Evolutionary conservation across 2,329 filamentous ascomycete species (phyloP).

Genomic region (Karstenula rhodostoma): DNA sequence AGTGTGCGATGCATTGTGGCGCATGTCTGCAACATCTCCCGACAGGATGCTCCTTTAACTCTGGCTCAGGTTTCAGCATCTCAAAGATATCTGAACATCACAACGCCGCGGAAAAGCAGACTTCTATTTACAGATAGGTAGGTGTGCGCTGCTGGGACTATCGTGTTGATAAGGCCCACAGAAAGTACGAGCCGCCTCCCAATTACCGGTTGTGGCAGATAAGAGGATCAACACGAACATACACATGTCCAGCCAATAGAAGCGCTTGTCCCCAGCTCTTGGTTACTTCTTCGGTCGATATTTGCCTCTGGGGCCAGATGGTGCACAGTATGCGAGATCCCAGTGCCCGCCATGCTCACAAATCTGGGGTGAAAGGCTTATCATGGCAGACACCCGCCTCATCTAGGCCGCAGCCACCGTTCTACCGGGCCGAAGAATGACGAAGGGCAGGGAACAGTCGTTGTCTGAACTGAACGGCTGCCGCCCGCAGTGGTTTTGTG

Average conservation of each 20-base stretch:
- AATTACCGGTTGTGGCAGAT: conserved; percentile 23
- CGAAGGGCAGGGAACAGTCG: not conserved
- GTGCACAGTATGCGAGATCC: not conserved
- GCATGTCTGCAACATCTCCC: not conserved
- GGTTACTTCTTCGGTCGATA: not conserved
- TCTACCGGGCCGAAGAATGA: not conserved
- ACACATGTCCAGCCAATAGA: conserved; percentile 15
- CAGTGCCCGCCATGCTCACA: not conserved
- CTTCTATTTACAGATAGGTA: conserved; percentile 16
- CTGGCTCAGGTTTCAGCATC: not conserved
- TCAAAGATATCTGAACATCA: not conserved
- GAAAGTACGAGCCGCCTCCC: conserved; percentile 11
- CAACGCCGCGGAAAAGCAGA: conserved; percentile 27
- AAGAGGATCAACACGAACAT: conserved; percentile 22
- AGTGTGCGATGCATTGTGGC: not conserved
- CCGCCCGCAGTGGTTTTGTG: conserved; percentile 5
- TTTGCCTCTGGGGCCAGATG: conserved; percentile 12
- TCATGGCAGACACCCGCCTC: conserved; percentile 7
- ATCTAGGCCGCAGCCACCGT: conserved; percentile 17
- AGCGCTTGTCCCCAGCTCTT: not conserved
- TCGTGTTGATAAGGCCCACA: conserved; percentile 28
- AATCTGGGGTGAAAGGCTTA: conserved; percentile 3
- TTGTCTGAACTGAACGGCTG: not conserved
- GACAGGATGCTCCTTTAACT: not conserved
- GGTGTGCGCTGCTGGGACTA: conserved; percentile 5